These are phyloP conservation scores for Aegilops umbellulata DNA, from an alignment of 176 grass and related monocot genomes.

Conservation along the genomic window DNA sequence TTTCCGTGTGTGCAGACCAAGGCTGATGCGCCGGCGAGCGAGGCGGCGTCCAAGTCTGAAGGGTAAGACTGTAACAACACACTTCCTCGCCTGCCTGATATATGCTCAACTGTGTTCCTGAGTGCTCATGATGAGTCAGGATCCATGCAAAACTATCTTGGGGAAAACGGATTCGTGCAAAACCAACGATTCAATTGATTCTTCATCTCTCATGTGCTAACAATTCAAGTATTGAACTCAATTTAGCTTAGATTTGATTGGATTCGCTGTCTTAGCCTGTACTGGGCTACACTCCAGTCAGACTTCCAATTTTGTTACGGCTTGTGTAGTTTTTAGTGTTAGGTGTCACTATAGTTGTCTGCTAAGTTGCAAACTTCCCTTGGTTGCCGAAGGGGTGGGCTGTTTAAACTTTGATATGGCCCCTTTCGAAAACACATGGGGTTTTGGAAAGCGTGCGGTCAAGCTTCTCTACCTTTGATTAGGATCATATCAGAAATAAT, in stretches of 20 bases:
- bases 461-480: background rate
- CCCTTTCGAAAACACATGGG: background rate
- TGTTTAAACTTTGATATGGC: background rate
- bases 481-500: background rate
- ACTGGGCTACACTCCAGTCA: background rate
- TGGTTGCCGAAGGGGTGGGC: background rate
- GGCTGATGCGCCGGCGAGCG: constrained; percentile 30
- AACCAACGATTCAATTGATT: background rate
- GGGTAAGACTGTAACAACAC: constrained; percentile 14
- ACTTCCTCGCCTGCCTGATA: background rate
- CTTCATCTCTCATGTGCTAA: background rate
- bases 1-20: constrained; percentile 26
- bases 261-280: background rate
- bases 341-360: background rate
- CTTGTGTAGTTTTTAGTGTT: background rate
- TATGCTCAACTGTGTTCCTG: background rate
- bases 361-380: background rate
- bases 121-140: background rate
- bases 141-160: background rate
- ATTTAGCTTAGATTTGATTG: background rate
- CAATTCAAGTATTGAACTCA: background rate
- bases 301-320: background rate
- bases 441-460: background rate
- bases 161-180: background rate
- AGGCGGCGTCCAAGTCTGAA: constrained; percentile 9